Evolutionary conservation across 2,329 filamentous ascomycete genomes (phyloP).

Genomic region (Teratosphaeria gauchensis): DNA sequence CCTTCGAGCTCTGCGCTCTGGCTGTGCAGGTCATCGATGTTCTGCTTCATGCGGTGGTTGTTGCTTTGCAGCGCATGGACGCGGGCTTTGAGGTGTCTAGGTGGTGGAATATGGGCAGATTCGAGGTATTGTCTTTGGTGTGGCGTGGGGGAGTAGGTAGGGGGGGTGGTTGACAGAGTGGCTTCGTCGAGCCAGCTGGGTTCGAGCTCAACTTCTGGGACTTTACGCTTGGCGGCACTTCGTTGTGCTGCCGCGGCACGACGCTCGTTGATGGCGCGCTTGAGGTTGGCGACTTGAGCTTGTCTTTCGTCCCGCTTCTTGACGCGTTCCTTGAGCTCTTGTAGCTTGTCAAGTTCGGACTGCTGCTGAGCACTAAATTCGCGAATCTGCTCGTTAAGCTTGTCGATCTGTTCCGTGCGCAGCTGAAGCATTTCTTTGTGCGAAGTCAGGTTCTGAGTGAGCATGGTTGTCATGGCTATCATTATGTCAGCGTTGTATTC

Average conservation of each 20-base stretch:
- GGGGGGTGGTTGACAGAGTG: not conserved
- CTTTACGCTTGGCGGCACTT: not conserved
- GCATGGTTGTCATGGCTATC: conserved; percentile 68
- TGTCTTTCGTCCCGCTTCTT: conserved; percentile 55
- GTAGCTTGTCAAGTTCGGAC: conserved; percentile 64
- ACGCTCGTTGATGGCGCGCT: conserved; percentile 56
- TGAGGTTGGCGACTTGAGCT: conserved; percentile 68
- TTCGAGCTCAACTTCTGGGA: conserved; percentile 7
- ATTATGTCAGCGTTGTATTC: conserved; percentile 19
- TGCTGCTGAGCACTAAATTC: conserved; percentile 70
- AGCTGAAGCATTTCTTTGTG: conserved; percentile 72
- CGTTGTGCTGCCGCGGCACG: conserved; percentile 41
- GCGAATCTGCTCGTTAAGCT: conserved; percentile 69
- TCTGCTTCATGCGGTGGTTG: conserved; percentile 56
- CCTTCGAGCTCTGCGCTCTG: conserved; percentile 75
- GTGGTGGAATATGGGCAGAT: conserved; percentile 8
- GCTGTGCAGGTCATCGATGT: conserved; percentile 62
- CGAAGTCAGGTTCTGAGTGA: conserved; percentile 67
- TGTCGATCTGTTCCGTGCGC: conserved; percentile 76
- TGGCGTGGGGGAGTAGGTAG: conserved; percentile 4
- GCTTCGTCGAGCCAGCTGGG: conserved; percentile 31
- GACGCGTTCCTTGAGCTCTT: conserved; percentile 57
- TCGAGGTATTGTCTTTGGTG: conserved; percentile 11
- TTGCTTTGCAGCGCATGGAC: conserved; percentile 61
- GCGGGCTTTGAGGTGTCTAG: conserved; percentile 48